Evolutionary conservation across 2,329 filamentous ascomycete species (phyloP).

Genomic region (Corinectria fuckeliana): DNA sequence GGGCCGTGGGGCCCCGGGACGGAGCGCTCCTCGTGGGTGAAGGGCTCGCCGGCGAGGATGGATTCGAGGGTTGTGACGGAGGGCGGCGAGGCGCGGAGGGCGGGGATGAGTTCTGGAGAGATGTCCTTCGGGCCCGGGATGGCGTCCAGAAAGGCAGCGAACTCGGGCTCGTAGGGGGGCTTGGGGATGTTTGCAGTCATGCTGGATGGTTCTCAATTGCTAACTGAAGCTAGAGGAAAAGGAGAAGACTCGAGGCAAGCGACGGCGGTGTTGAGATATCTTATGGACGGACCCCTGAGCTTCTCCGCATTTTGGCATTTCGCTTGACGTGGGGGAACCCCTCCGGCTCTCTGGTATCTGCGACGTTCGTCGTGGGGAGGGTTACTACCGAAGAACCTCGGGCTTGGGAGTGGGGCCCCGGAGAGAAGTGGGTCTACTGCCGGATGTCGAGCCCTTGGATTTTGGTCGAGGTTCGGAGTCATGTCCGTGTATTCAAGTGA

Average conservation of each 20-base stretch:
- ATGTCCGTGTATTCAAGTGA: neutral
- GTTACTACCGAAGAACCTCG: conserved; percentile 19
- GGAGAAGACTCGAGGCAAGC: neutral
- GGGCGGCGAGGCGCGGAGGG: conserved; percentile 20
- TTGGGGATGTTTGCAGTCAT: conserved; percentile 23
- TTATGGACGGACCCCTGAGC: neutral
- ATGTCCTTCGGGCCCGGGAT: conserved; percentile 20
- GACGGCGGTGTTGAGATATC: neutral
- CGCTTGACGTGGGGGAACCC: neutral
- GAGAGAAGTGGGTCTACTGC: conserved; percentile 9
- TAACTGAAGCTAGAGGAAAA: neutral
- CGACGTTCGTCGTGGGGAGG: neutral
- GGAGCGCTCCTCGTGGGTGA: conserved; percentile 30
- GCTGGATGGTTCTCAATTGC: neutral
- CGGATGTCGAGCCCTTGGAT: neutral
- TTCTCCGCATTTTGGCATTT: conserved; percentile 2
- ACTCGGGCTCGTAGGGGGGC: conserved; percentile 31
- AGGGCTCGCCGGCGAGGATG: conserved; percentile 24
- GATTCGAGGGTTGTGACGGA: conserved; percentile 20
- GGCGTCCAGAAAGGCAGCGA: conserved; percentile 23
- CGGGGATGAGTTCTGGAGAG: conserved; percentile 23
- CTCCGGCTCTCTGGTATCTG: neutral
- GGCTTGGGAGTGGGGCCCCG: conserved; percentile 4
- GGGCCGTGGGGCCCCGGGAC: conserved; percentile 25
- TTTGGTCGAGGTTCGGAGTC: neutral